Base-by-base conservation (phyloP, 176 grass and related monocot genomes). In the Ananas comosus region DNA sequence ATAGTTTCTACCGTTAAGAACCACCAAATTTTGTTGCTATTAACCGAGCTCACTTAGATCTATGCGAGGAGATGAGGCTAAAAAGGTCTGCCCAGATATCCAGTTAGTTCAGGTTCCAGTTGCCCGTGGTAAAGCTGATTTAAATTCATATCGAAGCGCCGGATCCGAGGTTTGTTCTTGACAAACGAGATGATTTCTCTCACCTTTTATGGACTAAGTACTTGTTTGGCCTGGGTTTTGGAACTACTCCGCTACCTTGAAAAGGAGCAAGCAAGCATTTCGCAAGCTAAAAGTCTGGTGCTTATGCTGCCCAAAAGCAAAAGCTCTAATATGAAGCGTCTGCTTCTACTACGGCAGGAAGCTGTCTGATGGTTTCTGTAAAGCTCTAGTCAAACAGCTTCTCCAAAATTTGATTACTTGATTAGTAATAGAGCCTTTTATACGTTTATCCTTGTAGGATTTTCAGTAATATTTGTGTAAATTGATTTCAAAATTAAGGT, bases 61-160 rank as follows among this genome's bases (percentile, higher is more conserved):
- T 42, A 97, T 97, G 93, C 89, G 89, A 51, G 93, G 93, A 70
- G 84, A 97, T 74, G 93, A 92, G 27, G 93, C 89, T 13, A 97
- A 90, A 70, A 74, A 54, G 10, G 77, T 92, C 14, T 97, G 89
- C 59, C 89, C 86, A 56, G 74, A 78, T 64, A 88, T 97, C 51
- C 83, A 88, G 69, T 53, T 92, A 67, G 80, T 97, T 83, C 89
- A 87, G 81, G 93, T 97, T 72, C 93, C 93, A 1, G 89, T 97
- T 81, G 80, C 89, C 12, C 93, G 89, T 50, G 86, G 67, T 73
- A 97, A 90, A 88, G 93, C 89, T 25, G 89, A 97, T 72, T 86
- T 97, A 72, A 97, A 87, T 90, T 13, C 80, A 65, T 97, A 97
- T 53, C 66, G 86, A 66, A 79, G 74, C 79, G 93, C 93, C 12